phyloP scores from a whole-genome alignment of 306 rosid genomes.

The Vigna hirtella region DNA sequence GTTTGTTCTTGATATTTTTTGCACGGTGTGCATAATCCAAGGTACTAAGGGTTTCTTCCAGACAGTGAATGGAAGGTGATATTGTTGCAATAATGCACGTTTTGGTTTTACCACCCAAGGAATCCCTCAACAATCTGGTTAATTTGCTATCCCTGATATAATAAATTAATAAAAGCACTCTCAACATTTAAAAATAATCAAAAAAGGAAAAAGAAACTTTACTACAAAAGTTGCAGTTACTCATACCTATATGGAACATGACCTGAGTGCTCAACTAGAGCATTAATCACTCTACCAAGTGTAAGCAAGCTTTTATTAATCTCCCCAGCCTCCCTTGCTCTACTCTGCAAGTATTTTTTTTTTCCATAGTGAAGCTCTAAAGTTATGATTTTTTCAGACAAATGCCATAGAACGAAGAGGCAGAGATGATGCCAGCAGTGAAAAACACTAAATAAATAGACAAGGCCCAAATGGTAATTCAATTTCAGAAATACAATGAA shows the following conservation, averaged over 20 bases:
- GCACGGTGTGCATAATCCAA: slow-evolving; percentile 99
- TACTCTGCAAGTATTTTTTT: slow-evolving; percentile 75
- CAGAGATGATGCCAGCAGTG: slow-evolving; percentile 17
- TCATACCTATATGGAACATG: slow-evolving; percentile 94
- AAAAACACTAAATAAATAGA: neutral
- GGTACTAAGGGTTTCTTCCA: slow-evolving; percentile 98
- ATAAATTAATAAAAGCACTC: slow-evolving; percentile 38
- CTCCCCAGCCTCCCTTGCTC: slow-evolving; percentile 99
- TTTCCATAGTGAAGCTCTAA: slow-evolving; percentile 40
- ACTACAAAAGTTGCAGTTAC: slow-evolving; percentile 23
- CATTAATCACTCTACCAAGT: slow-evolving; percentile 97
- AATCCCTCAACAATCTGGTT: slow-evolving; percentile 93
- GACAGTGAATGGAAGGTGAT: slow-evolving; percentile 97
- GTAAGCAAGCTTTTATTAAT: slow-evolving; percentile 97
- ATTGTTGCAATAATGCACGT: slow-evolving; percentile 98
- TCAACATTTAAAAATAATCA: slow-evolving; percentile 1
- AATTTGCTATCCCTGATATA: slow-evolving; percentile 93
- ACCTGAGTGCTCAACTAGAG: slow-evolving; percentile 98
- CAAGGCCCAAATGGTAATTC: slow-evolving; percentile 2
- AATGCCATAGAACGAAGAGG: slow-evolving; percentile 21
- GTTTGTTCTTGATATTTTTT: slow-evolving; percentile 98
- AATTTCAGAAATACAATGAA: slow-evolving; percentile 7
- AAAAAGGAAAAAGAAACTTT: slow-evolving; percentile 7
- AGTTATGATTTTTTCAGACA: neutral
- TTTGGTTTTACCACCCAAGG: slow-evolving; percentile 98